Percentiles rank a stretch among this genome's conserved stretches.
phyloP scores from a whole-genome alignment of 1,139 yeast species.

The Blastobotrys capitulatus region DNA sequence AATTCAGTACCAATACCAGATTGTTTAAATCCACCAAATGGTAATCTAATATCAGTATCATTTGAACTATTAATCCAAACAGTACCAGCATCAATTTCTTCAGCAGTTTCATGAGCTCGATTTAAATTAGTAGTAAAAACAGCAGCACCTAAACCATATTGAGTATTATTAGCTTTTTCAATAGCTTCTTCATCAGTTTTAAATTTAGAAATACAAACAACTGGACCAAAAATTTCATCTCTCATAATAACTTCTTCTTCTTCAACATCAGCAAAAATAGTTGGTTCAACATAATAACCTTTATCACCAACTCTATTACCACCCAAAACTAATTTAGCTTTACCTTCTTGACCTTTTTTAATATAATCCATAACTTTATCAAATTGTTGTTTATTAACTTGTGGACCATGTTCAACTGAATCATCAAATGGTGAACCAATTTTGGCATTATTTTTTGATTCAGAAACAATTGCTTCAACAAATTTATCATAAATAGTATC shows the following conservation, averaged over 20 bases:
- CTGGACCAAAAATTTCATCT: conserved; percentile 85
- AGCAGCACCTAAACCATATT: conserved; percentile 80
- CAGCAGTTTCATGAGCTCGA: conserved; percentile 55
- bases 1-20: conserved; percentile 86
- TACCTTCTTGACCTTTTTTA: conserved; percentile 62
- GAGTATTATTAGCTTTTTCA: conserved; percentile 62
- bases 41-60: conserved; percentile 68
- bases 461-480: conserved; percentile 51
- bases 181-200: conserved; percentile 66
- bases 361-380: conserved; percentile 65
- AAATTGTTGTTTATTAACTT: conserved; percentile 62
- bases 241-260: conserved; percentile 58
- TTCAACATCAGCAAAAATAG: conserved; percentile 60
- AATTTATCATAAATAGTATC: conserved; percentile 66
- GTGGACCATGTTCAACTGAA: conserved; percentile 67
- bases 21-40: conserved; percentile 80
- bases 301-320: conserved; percentile 61
- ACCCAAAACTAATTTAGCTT: conserved; percentile 61
- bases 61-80: conserved; percentile 80
- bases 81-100: conserved; percentile 66
- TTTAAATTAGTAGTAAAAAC: conserved; percentile 60
- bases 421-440: conserved; percentile 37
- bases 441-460: conserved; percentile 39
- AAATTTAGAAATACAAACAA: conserved; percentile 67
- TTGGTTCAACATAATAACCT: conserved; percentile 65